Conservation (phyloP, 2,329 filamentous ascomycete species). For the Blumeria graminis region DNA sequence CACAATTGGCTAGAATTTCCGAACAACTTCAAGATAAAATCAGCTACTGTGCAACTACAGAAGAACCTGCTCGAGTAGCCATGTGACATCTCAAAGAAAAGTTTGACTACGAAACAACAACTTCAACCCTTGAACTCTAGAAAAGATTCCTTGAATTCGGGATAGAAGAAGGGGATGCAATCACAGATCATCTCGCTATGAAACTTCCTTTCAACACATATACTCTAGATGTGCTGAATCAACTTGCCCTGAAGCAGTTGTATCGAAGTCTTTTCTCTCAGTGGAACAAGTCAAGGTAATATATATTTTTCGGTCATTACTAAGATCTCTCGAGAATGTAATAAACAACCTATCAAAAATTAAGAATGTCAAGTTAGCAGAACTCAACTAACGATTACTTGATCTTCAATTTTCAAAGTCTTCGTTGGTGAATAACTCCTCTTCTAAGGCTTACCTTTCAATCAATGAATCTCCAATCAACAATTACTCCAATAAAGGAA, state of each 20-base stretch:
- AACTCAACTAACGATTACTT: neutral
- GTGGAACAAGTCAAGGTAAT: neutral
- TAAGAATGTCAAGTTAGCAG: neutral
- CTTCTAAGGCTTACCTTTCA: too few species aligned
- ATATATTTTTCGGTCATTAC: neutral
- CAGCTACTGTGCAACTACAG: neutral
- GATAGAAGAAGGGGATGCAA: neutral
- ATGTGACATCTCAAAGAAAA: neutral
- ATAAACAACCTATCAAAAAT: neutral
- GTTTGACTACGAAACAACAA: neutral
- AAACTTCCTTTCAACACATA: neutral
- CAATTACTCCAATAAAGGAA: neutral
- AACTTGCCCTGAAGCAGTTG: neutral
- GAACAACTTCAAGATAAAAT: neutral
- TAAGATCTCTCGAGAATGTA: neutral
- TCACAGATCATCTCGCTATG: neutral
- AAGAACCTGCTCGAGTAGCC: neutral
- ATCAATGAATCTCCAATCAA: too few species aligned
- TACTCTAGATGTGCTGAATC: neutral
- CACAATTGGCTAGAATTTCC: neutral
- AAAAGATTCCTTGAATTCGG: neutral
- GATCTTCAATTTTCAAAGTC: neutral
- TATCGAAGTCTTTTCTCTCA: neutral
- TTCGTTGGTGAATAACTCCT: too few species aligned
- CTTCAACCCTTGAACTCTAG: neutral